Evolutionary conservation across 805 yeast genomes (phyloP).

Genomic region (Barnettozyma sp.): DNA sequence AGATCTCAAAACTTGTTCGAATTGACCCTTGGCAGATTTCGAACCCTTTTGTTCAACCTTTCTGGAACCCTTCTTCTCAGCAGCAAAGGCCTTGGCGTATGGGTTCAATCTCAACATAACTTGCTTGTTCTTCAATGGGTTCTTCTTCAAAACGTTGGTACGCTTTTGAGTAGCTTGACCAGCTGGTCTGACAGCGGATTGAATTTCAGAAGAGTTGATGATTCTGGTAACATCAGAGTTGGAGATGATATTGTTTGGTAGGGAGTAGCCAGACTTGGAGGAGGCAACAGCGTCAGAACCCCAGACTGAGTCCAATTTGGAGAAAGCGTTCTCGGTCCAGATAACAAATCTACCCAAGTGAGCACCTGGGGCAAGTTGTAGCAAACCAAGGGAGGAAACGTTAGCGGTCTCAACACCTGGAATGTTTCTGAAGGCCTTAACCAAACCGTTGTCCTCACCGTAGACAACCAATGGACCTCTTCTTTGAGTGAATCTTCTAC

Average conservation of each 20-base stretch:
- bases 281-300: conserved; percentile 85
- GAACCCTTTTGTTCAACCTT: conserved; percentile 61
- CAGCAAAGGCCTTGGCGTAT: conserved; percentile 95
- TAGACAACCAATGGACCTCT: conserved; percentile 99
- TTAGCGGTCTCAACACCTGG: conserved; percentile 99
- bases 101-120: conserved; percentile 98
- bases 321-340: conserved; percentile 99
- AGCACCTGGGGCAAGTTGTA: conserved; percentile 99
- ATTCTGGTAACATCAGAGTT: conserved; percentile 95
- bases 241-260: conserved; percentile 91
- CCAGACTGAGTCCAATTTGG: conserved; percentile 94
- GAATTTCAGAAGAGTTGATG: conserved; percentile 99
- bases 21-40: conserved; percentile 66
- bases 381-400: conserved; percentile 87
- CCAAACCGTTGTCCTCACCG: conserved; percentile 95
- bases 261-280: conserved; percentile 79
- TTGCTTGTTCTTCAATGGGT: conserved; percentile 99
- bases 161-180: conserved; percentile 92
- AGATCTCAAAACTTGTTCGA: conserved; percentile 60
- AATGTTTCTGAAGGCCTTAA: conserved; percentile 98
- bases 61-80: conserved; percentile 81
- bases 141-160: conserved; percentile 94
- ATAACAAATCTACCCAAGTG: conserved; percentile 99
- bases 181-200: conserved; percentile 94
- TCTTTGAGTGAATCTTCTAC: conserved; percentile 99